Evolutionary conservation across 73 alveolate genomes (phyloP).

Genomic region (Paramecium pentaurelia): DNA sequence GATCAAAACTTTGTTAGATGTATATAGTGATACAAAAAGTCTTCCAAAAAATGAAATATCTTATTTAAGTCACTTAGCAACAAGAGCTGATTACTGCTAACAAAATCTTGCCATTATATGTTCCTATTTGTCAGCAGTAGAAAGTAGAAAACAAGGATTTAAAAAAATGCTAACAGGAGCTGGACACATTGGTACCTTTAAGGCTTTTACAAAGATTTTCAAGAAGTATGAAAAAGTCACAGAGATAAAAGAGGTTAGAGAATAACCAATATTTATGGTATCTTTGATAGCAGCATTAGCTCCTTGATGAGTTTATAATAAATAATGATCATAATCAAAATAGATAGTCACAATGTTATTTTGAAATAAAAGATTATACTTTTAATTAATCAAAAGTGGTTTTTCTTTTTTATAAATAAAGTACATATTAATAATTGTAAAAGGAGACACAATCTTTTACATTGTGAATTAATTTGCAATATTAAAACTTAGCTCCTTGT

Average conservation of each 20-base stretch:
- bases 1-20: neutral
- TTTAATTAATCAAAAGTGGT: no score
- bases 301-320: no score
- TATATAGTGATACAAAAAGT: neutral
- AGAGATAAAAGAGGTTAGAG: no score
- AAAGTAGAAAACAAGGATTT: neutral
- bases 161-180: neutral
- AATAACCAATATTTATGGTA: no score
- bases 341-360: no score
- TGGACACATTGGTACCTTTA: neutral
- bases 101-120: neutral
- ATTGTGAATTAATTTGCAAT: neutral
- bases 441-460: neutral
- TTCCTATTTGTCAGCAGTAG: neutral
- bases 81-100: neutral
- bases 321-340: no score
- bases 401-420: no score
- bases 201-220: neutral
- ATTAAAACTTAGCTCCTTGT: neutral
- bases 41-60: neutral
- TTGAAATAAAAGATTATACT: no score
- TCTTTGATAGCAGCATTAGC: no score
- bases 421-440: no score
- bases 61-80: neutral
- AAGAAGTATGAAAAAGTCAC: neutral